phyloP scores from a whole-genome alignment of 768 basidiomycete species.

The Pleurotus eryngii region DNA sequence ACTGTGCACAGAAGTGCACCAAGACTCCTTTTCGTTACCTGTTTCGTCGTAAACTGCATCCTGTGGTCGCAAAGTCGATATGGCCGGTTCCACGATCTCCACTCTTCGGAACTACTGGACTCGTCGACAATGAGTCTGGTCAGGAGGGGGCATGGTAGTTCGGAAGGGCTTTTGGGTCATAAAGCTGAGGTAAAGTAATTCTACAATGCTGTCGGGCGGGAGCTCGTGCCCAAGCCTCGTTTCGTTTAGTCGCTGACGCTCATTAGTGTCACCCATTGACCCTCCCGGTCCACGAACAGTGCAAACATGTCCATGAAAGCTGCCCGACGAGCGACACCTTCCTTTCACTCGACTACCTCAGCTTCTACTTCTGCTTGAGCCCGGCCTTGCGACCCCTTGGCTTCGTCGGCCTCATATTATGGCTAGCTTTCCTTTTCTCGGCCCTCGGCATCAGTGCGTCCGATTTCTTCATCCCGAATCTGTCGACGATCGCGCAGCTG shows the following conservation, averaged over 20 bases:
- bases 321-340: conserved; percentile 63
- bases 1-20: not conserved
- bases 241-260: not conserved
- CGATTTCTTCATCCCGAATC: conserved; percentile 97
- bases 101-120: conserved; percentile 14
- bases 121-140: not conserved
- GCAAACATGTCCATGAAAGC: conserved; percentile 52
- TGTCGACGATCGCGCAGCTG: conserved; percentile 82
- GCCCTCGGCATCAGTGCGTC: conserved; percentile 93
- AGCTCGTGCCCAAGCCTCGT: not conserved
- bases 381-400: conserved; percentile 50
- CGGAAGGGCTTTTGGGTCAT: no score
- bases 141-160: no score
- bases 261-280: conserved; percentile 65
- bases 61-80: conserved; percentile 66
- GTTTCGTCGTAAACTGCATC: conserved; percentile 54
- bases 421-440: conserved; percentile 92
- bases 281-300: conserved; percentile 54
- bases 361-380: conserved; percentile 67
- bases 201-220: not conserved
- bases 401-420: conserved; percentile 64
- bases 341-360: conserved; percentile 68
- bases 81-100: conserved; percentile 28
- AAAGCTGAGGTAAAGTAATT: conserved; percentile 25
- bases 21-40: conserved; percentile 41